Evolutionary conservation across 768 basidiomycete genomes (phyloP).

Genomic region (Mycena galericulata): DNA sequence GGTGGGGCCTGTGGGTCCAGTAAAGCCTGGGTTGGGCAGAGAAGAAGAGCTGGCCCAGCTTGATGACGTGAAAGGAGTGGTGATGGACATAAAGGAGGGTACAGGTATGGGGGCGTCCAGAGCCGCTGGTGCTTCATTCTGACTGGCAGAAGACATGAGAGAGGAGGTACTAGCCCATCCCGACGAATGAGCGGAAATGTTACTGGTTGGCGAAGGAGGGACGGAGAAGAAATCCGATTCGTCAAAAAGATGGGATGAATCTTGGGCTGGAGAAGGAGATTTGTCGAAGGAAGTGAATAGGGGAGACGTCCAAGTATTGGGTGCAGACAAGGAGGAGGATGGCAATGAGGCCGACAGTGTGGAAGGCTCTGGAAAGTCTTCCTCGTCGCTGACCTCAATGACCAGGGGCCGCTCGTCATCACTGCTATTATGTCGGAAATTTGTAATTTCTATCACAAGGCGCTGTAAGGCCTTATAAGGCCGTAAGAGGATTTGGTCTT

Average conservation of each 20-base stretch:
- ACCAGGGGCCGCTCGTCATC: not conserved
- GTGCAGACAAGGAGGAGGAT: not conserved
- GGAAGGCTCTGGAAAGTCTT: not conserved
- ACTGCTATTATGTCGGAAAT: too few species aligned
- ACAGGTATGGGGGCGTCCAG: not conserved
- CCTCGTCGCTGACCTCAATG: not conserved
- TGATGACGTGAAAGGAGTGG: too few species aligned
- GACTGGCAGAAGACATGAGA: not conserved
- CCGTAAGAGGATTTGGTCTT: too few species aligned
- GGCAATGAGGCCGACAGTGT: not conserved
- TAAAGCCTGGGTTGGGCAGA: too few species aligned
- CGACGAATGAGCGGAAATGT: not conserved
- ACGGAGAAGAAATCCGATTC: not conserved
- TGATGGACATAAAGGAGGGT: not conserved
- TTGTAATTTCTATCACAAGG: too few species aligned
- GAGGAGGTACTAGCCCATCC: not conserved
- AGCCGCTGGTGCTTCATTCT: not conserved
- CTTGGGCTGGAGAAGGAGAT: not conserved
- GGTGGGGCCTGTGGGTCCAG: too few species aligned
- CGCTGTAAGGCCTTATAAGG: too few species aligned
- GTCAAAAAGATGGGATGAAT: not conserved
- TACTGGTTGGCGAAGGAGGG: not conserved
- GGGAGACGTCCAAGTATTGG: not conserved
- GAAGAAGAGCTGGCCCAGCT: too few species aligned
- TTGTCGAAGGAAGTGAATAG: not conserved